Percentiles rank a stretch among this genome's conserved stretches.
Evolutionary conservation across 805 yeast species (phyloP).

Genomic region (Suhomyces sp.): DNA sequence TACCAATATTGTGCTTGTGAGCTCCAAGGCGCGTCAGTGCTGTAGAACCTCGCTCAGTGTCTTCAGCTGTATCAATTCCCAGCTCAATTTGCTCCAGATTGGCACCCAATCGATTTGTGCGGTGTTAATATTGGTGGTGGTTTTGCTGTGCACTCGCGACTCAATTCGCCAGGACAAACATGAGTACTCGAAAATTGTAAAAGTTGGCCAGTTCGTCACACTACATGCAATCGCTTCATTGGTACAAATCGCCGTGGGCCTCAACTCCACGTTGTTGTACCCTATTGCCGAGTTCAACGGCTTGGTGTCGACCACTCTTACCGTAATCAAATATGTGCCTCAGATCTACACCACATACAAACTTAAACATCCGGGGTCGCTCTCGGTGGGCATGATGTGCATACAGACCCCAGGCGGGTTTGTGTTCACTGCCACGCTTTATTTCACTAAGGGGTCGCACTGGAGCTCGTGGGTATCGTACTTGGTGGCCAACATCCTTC

Average conservation of each 20-base stretch:
- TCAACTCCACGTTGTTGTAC: slow-evolving; percentile 22
- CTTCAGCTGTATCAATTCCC: slow-evolving; percentile 65
- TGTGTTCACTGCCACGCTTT: slow-evolving; percentile 71
- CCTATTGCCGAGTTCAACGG: slow-evolving; percentile 62
- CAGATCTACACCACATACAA: slow-evolving; percentile 68
- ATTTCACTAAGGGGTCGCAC: slow-evolving; percentile 66
- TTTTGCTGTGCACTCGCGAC: slow-evolving; percentile 45
- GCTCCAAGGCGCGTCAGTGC: slow-evolving; percentile 61
- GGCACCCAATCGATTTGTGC: slow-evolving; percentile 62
- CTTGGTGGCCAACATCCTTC: slow-evolving; percentile 66
- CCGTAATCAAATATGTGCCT: slow-evolving; percentile 74
- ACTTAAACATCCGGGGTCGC: slow-evolving; percentile 74
- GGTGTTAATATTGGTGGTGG: slow-evolving; percentile 52
- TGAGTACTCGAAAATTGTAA: slow-evolving; percentile 42
- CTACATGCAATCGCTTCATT: slow-evolving; percentile 34
- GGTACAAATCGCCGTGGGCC: slow-evolving; percentile 33
- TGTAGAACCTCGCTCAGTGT: slow-evolving; percentile 43
- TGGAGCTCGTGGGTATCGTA: slow-evolving; percentile 90
- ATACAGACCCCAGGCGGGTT: slow-evolving; percentile 90
- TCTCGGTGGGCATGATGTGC: slow-evolving; percentile 77
- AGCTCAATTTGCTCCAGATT: slow-evolving; percentile 65
- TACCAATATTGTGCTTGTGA: slow-evolving; percentile 61
- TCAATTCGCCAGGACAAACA: slow-evolving; percentile 46
- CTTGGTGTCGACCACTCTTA: slow-evolving; percentile 56
- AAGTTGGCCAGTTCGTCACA: slow-evolving; percentile 41